Percentiles rank a stretch among this genome's conserved stretches.
phyloP scores from a whole-genome alignment of 805 yeast genomes.

The Gaillardinia entomophila region DNA sequence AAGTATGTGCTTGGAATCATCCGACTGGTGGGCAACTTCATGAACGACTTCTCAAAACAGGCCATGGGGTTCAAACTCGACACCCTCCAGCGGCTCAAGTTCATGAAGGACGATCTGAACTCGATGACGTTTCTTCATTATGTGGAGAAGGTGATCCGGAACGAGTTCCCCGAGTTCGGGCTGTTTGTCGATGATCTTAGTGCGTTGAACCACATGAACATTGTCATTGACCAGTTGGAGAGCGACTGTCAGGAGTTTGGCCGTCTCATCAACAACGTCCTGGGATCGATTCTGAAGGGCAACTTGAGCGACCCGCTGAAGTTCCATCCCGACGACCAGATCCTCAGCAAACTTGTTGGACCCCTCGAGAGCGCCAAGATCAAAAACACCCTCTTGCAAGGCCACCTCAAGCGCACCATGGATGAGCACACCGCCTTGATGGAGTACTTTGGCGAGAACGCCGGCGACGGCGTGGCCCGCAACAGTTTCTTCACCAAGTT shows the following conservation, averaged over 20 bases:
- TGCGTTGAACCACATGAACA: conserved; percentile 54
- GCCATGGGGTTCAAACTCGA: conserved; percentile 89
- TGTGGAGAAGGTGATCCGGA: conserved; percentile 83
- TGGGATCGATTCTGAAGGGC: conserved; percentile 72
- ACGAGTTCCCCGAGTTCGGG: conserved; percentile 73
- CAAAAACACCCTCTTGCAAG: conserved; percentile 59
- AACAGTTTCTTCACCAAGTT: conserved; percentile 73
- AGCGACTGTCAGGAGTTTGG: conserved; percentile 64
- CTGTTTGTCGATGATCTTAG: conserved; percentile 69
- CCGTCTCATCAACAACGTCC: conserved; percentile 60
- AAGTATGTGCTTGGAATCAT: conserved; percentile 76
- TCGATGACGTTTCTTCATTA: conserved; percentile 87
- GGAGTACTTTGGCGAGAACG: conserved; percentile 88
- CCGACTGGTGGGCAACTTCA: conserved; percentile 87
- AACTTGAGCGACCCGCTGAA: conserved; percentile 71
- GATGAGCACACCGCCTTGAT: conserved; percentile 65
- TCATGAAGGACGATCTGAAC: conserved; percentile 85
- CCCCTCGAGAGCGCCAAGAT: conserved; percentile 71
- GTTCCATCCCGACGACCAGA: conserved; percentile 81
- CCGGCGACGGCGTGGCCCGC: conserved; percentile 59
- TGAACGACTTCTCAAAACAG: conserved; percentile 90
- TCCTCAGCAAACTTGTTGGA: conserved; percentile 54
- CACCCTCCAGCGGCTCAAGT: conserved; percentile 83
- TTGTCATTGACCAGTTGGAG: conserved; percentile 77
- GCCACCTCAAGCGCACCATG: conserved; percentile 57